phyloP scores from a whole-genome alignment of 768 basidiomycete genomes.

The Russula lepida region DNA sequence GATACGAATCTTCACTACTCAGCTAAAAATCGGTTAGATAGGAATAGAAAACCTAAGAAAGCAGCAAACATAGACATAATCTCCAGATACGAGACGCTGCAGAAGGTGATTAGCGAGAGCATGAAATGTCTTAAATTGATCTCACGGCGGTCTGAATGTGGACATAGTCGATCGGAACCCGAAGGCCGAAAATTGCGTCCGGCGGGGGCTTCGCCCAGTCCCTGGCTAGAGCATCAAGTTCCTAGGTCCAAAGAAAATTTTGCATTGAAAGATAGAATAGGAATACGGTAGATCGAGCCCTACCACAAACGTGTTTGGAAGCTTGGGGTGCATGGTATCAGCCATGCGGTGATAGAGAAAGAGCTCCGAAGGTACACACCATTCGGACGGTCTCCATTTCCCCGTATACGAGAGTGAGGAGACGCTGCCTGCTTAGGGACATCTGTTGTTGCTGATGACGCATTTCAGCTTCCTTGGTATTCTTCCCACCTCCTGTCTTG shows the following conservation, averaged over 20 bases:
- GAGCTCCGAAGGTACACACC: slow-evolving; percentile 32
- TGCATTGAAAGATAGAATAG: not conserved
- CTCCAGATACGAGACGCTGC: slow-evolving; percentile 70
- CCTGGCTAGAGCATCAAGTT: slow-evolving; percentile 69
- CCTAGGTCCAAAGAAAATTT: slow-evolving; percentile 35
- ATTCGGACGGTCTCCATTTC: slow-evolving; percentile 84
- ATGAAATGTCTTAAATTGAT: slow-evolving; percentile 8
- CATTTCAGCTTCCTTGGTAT: slow-evolving; percentile 51
- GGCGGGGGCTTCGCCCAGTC: slow-evolving; percentile 86
- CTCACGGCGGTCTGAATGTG: slow-evolving; percentile 77
- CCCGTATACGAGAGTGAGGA: slow-evolving; percentile 72
- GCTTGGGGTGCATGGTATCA: slow-evolving; percentile 31
- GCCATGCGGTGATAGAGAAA: not conserved
- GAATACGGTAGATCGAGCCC: slow-evolving; percentile 23
- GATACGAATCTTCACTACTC: slow-evolving; percentile 79
- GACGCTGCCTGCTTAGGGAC: slow-evolving; percentile 64
- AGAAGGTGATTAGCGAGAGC: slow-evolving; percentile 15
- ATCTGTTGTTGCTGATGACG: slow-evolving; percentile 47
- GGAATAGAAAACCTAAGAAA: slow-evolving; percentile 10
- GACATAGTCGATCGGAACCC: slow-evolving; percentile 82
- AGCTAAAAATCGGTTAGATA: slow-evolving; percentile 37
- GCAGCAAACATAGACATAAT: slow-evolving; percentile 69
- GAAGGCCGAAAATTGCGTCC: slow-evolving; percentile 63
- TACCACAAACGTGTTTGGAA: slow-evolving; percentile 61
- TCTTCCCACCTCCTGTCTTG: slow-evolving; percentile 36